Conservation (phyloP, 1,284 basidiomycete genomes). For the Cutaneotrichosporon mucoides region DNA sequence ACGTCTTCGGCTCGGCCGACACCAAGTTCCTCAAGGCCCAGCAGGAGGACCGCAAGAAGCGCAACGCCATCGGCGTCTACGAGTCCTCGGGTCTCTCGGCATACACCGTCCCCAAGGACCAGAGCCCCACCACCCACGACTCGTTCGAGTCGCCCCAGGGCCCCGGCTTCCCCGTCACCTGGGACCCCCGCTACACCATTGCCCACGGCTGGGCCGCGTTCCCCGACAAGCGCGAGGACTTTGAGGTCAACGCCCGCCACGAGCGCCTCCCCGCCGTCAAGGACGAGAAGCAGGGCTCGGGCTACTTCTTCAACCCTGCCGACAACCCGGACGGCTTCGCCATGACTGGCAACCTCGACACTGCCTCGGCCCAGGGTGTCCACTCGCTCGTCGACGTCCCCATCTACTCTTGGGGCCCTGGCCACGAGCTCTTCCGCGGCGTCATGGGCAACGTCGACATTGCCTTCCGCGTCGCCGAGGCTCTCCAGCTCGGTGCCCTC, state of each 20-base stretch:
- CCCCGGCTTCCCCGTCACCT: conserved; percentile 47
- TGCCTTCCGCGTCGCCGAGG: conserved; percentile 46
- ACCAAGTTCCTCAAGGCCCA: conserved; percentile 44
- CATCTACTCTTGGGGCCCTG: conserved; percentile 49
- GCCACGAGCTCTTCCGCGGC: conserved; percentile 47
- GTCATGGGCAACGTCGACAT: conserved; percentile 42
- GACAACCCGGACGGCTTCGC: conserved; percentile 45
- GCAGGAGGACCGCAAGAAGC: conserved; percentile 43
- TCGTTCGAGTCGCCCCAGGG: conserved; percentile 38
- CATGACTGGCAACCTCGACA: conserved; percentile 47
- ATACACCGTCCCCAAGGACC: conserved; percentile 37
- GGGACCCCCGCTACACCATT: conserved; percentile 49
- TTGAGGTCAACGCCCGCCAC: conserved; percentile 31
- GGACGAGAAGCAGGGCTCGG: conserved; percentile 21
- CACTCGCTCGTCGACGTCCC: conserved; percentile 48
- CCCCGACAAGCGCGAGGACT: conserved; percentile 46
- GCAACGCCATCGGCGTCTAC: conserved; percentile 48
- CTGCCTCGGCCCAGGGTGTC: conserved; percentile 41
- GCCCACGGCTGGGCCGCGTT: conserved; percentile 47
- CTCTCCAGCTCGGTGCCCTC: conserved; percentile 40
- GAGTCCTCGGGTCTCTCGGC: conserved; percentile 42
- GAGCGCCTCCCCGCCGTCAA: conserved; percentile 41
- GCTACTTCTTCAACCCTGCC: conserved; percentile 45
- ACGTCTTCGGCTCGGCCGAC: conserved; percentile 48
- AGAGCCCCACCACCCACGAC: conserved; percentile 37